Base-by-base conservation (phyloP, 768 basidiomycete genomes). In the Boletus fagicola region DNA sequence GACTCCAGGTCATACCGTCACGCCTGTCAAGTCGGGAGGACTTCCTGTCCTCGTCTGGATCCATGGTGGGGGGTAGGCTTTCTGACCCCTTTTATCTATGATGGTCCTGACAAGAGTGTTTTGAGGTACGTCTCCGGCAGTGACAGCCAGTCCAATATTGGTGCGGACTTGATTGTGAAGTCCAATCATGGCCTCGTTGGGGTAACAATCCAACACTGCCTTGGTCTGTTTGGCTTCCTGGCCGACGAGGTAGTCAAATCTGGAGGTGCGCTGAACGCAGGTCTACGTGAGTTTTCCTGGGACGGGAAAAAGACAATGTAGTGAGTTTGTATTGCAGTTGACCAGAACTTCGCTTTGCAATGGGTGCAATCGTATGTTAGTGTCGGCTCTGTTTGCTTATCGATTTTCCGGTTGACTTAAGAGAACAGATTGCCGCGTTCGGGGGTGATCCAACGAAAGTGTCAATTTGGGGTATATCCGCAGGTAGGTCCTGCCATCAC, bases 41-140 rank as follows among this genome's bases (percentile, higher is more conserved):
- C 22, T 61, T 22, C 51, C 50, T 46, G 58, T 61, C 10, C 40
- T 60, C 10, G 24, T 54, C n/a, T 60, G 51, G 42, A 60, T 60
- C 13, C 42, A 45, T 5, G 59, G 51, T 9, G 59, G 59, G 4
- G 59, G 47, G 59, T 60, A 28, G 11, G 58, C 4, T 47, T 39
- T 30, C 16, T 15, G 12, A 15, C 2, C 16, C 42, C 3, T 10
- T 4, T 36, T 42, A 36, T 33, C 22, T 26, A 20, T 30, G 20
- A 24, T 12, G 12, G 13, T 36, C 6, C 12, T 49, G 16, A 58
- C 8, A 22, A n/a, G n/a, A 2, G 16, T 22, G 7, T 45, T 22
- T 45, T 42, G 15, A 58, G 58, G 18, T 59, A 59, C 24, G 4
- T 38, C 18, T 12, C 20, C 4, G 57, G 57, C 22, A 11, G 24